phyloP scores from a whole-genome alignment of 2,329 filamentous ascomycete species.

The Teratosphaeria nubilosa region DNA sequence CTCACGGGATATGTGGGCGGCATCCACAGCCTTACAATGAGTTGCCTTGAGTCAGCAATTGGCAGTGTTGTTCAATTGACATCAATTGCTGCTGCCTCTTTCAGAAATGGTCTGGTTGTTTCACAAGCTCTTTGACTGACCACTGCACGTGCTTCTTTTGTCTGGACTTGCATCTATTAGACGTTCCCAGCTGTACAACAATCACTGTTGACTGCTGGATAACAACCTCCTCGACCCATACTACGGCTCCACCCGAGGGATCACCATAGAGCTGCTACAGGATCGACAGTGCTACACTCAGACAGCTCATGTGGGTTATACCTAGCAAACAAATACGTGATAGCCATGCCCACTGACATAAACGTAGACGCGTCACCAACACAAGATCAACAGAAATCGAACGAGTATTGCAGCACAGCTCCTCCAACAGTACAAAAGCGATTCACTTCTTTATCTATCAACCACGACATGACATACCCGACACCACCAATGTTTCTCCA shows the following conservation, averaged over 20 bases:
- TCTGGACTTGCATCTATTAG: not conserved
- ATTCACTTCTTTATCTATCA: not conserved
- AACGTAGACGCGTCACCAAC: not conserved
- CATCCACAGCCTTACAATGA: not conserved
- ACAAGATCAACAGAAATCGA: not conserved
- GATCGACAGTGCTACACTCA: not conserved
- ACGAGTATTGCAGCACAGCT: not conserved
- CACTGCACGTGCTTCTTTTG: not conserved
- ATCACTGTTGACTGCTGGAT: not conserved
- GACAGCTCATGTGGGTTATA: not conserved
- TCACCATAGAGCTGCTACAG: not conserved
- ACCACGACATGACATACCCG: conserved; percentile 46
- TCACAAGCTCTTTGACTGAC: not conserved
- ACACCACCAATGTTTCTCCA: conserved; percentile 12
- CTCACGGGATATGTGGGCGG: not conserved
- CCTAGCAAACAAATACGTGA: not conserved
- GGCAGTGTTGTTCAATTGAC: not conserved
- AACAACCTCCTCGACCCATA: not conserved
- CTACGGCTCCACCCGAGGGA: not conserved
- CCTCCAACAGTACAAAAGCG: not conserved
- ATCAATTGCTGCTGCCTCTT: not conserved
- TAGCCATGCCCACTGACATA: not conserved
- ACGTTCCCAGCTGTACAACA: not conserved
- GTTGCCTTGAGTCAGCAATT: not conserved
- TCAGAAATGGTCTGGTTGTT: not conserved